Base-by-base conservation (phyloP, 78 protist species). In the Polysphondylium violaceum region DNA sequence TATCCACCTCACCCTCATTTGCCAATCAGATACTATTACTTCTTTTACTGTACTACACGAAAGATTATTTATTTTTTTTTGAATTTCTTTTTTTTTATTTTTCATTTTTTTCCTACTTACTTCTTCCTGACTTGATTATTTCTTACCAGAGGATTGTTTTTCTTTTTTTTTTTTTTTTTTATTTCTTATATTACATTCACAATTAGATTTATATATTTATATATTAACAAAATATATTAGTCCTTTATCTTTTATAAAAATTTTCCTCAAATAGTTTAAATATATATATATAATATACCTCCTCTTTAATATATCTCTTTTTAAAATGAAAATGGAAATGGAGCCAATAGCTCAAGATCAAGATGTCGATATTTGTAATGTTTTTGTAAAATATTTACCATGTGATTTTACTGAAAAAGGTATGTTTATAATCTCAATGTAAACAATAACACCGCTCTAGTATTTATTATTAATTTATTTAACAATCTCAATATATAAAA, bases 301-400 rank as follows among this genome's bases (percentile, higher is more conserved):
- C 0, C 4, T 9, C 16, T 9, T 60, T 31, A 60, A 60, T 31
- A 9, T 31, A 33, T 31, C 12, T 21, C 36, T 29, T 12, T 2
- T 31, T n/a, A 17, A 68, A 69, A 69, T 69, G 76, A 69, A 69
- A 69, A 43, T 69, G 55, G 76, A 69, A 69, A 41, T 67, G 12
- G 51, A 67, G 23, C 44, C 55, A 38, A 63, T 33, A 17, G 35
- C 50, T 23, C 55, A 36, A 67, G 74, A 36, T 2, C 31, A 40
- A 14, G 74, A 63, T 14, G 88, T 78, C 27, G 88, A 78, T 78
- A 38, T 50, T 19, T 78, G 88, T 31, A 78, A 78, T 78, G 88
- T 78, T 41, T 78, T 78, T 78, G 88, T 78, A n/a, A 78, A 78
- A 67, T 78, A 56, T 38, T 21, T 78, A 38, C 88, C 88, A 78